A percentile compares a stretch with the other conserved stretches of the same genome.
phyloP scores from a whole-genome alignment of 139 green algal species.

The Eudorina sp. region DNA sequence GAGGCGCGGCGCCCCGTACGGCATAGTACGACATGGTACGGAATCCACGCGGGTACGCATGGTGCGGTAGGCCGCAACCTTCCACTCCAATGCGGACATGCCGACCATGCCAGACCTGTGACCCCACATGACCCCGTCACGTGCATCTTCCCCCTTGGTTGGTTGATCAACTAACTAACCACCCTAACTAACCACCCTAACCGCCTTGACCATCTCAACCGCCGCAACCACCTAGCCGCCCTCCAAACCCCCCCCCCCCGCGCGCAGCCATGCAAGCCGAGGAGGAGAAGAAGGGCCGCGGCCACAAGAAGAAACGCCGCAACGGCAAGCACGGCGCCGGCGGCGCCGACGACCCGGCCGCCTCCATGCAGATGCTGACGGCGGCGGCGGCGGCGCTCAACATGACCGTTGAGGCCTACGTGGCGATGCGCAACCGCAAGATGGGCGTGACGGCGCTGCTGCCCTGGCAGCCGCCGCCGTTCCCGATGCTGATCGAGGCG shows the following conservation, averaged over 20 bases:
- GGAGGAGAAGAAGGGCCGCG: conserved; percentile 1
- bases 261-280: conserved; percentile 15
- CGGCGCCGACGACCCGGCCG: neutral
- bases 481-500: neutral
- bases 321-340: neutral
- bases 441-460: neutral
- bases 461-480: conserved; percentile 10
- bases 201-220: no score
- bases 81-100: no score
- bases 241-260: neutral
- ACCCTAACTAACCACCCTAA: no score
- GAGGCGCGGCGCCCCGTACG: no score
- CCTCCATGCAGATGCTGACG: neutral
- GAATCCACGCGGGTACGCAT: no score
- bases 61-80: no score
- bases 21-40: no score
- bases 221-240: neutral
- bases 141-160: no score
- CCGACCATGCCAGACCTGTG: no score
- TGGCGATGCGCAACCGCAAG: conserved; percentile 33
- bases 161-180: no score
- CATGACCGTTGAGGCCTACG: conserved; percentile 36
- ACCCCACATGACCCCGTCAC: no score
- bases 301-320: neutral
- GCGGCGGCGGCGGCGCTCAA: conserved; percentile 11